Percentiles rank a stretch among this genome's conserved stretches.
These are phyloP conservation scores for Flaveria brownii DNA, from an alignment of 129 eudicot genomes.

Conservation along the genomic window DNA sequence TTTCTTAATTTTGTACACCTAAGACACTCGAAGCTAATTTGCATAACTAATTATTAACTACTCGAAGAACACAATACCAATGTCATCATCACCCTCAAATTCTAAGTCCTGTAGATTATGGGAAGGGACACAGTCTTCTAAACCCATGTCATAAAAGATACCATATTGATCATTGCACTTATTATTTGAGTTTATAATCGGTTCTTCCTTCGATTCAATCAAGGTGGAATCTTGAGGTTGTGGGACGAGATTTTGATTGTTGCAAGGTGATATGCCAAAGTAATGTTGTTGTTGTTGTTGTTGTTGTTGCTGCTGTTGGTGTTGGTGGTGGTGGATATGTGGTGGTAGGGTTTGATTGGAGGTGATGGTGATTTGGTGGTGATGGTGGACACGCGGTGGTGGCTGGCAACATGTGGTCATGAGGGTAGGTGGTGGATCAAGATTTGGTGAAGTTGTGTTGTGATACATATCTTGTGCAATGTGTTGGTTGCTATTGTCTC, in stretches of 20 bases:
- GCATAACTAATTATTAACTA: conserved; percentile 14
- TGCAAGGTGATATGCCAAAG: conserved; percentile 38
- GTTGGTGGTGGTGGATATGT: conserved; percentile 18
- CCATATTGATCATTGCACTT: conserved; percentile 56
- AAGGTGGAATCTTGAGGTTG: conserved; percentile 31
- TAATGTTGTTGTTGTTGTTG: conserved; percentile 21
- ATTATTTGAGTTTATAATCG: conserved; percentile 30
- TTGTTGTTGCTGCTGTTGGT: conserved; percentile 27
- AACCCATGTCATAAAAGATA: conserved; percentile 48
- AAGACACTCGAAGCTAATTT: conserved; percentile 18
- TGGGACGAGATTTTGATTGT: conserved; percentile 34
- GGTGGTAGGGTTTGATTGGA: conserved; percentile 25
- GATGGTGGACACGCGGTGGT: conserved; percentile 36
- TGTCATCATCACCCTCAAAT: conserved; percentile 49
- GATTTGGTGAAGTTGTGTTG: conserved; percentile 39
- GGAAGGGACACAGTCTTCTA: conserved; percentile 43
- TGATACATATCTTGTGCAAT: conserved; percentile 35
- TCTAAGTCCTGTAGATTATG: conserved; percentile 45
- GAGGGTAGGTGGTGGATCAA: conserved; percentile 33
- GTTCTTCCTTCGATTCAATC: conserved; percentile 13
- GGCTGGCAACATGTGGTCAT: conserved; percentile 26
- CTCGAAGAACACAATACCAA: conserved; percentile 42
- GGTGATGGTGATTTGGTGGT: conserved; percentile 10
- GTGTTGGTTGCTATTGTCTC: conserved; percentile 44
- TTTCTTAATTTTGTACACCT: conserved; percentile 31